A percentile compares a stretch with the other conserved stretches of the same genome.
phyloP scores from a whole-genome alignment of 2,329 filamentous ascomycete species.

The Colletotrichum lentis region DNA sequence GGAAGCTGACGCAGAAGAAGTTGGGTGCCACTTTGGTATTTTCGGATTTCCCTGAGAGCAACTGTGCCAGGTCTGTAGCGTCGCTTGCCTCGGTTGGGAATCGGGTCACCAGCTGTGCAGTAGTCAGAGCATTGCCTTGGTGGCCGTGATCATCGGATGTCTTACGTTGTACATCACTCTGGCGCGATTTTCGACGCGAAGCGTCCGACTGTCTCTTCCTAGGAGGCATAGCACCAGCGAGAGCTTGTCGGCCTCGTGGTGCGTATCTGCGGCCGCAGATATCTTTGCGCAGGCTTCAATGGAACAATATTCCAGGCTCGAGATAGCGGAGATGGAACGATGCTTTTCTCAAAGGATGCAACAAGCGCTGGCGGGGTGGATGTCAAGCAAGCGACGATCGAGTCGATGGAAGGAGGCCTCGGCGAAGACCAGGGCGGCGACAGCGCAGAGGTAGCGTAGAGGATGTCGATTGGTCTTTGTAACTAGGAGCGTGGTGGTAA shows the following conservation, averaged over 20 bases:
- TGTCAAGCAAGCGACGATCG: not conserved
- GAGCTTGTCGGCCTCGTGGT: not conserved
- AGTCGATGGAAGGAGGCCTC: not conserved
- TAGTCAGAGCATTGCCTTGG: constrained; percentile 2
- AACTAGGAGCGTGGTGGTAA: no score
- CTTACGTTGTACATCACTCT: constrained; percentile 55
- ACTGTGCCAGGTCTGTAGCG: constrained; percentile 82
- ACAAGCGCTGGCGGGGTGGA: no score
- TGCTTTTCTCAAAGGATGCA: not conserved
- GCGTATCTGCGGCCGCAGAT: not conserved
- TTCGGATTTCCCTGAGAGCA: constrained; percentile 89
- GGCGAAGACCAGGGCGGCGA: not conserved
- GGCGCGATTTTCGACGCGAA: constrained; percentile 44
- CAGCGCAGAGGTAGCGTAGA: constrained; percentile 1
- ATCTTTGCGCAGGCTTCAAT: not conserved
- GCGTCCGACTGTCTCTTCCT: constrained; percentile 38
- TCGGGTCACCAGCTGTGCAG: constrained; percentile 73
- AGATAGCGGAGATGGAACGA: not conserved
- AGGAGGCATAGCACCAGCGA: constrained; percentile 3
- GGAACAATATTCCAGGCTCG: not conserved
- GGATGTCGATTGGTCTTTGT: not conserved
- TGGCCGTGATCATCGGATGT: not conserved
- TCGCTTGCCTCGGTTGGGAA: constrained; percentile 67
- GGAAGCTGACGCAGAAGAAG: constrained; percentile 83
- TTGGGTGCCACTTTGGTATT: constrained; percentile 89